Conservation (phyloP, 2,329 filamentous ascomycete species). For the Calonectria pseudoturangicola region DNA sequence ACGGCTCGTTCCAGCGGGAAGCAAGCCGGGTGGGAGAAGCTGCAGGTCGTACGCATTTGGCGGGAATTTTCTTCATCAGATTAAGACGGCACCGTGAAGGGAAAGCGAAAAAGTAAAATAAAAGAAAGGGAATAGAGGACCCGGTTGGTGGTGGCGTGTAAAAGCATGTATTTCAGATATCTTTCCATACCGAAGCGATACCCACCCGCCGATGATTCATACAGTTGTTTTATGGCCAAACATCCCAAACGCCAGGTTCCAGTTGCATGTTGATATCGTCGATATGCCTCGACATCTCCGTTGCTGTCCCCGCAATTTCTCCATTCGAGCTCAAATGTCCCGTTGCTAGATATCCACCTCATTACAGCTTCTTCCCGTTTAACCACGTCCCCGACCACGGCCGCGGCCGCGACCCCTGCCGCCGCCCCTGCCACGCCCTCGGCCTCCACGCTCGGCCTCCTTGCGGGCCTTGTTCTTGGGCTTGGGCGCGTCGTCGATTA, state of each 20-base stretch:
- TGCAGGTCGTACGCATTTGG: constrained; percentile 93
- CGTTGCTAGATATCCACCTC: constrained; percentile 31
- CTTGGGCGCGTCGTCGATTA: constrained; percentile 97
- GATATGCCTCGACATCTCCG: constrained; percentile 48
- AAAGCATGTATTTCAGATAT: constrained; percentile 57
- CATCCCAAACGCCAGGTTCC: constrained; percentile 61
- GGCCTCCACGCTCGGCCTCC: constrained; percentile 80
- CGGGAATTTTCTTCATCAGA: constrained; percentile 61
- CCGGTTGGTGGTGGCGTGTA: constrained; percentile 46
- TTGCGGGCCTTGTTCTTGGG: constrained; percentile 99
- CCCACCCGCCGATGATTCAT: constrained; percentile 55
- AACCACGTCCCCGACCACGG: constrained; percentile 62
- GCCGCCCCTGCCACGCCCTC: constrained; percentile 71
- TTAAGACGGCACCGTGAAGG: constrained; percentile 9
- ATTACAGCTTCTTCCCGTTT: not conserved
- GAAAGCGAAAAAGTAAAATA: constrained; percentile 18
- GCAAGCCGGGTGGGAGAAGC: constrained; percentile 94
- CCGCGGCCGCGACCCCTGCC: constrained; percentile 73
- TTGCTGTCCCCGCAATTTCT: constrained; percentile 39
- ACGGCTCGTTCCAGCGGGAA: constrained; percentile 89
- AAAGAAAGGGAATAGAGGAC: constrained; percentile 11
- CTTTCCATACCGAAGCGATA: constrained; percentile 57
- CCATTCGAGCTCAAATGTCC: constrained; percentile 40
- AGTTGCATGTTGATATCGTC: constrained; percentile 56
- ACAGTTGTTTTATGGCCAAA: constrained; percentile 56